Conservation (phyloP, 2,329 filamentous ascomycete genomes). For the Zasmidium citrigriseum region DNA sequence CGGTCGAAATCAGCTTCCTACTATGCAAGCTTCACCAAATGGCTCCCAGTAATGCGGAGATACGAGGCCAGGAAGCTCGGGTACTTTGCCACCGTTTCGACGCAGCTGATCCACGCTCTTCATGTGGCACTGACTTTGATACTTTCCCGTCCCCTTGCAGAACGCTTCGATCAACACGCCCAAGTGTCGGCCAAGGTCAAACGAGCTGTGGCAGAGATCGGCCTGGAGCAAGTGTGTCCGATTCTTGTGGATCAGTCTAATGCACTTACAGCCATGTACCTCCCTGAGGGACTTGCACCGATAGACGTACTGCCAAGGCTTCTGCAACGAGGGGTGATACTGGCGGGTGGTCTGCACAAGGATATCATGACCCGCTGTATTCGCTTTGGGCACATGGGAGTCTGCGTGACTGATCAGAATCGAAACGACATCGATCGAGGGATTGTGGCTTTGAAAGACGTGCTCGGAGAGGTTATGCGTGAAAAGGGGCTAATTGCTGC, state of each 20-base stretch:
- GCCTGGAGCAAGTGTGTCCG: slow-evolving; percentile 79
- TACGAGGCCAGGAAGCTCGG: slow-evolving; percentile 84
- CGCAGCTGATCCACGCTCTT: slow-evolving; percentile 88
- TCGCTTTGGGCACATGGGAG: slow-evolving; percentile 95
- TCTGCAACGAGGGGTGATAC: slow-evolving; percentile 82
- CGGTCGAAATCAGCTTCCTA: slow-evolving; percentile 82
- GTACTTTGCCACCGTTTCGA: slow-evolving; percentile 95
- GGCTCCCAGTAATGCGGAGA: slow-evolving; percentile 96
- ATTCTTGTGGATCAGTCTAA: slow-evolving; percentile 89
- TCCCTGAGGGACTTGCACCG: slow-evolving; percentile 78
- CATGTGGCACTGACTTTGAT: slow-evolving; percentile 88
- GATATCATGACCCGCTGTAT: slow-evolving; percentile 91
- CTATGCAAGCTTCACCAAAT: slow-evolving; percentile 95
- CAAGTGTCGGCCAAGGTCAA: slow-evolving; percentile 83
- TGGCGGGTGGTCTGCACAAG: slow-evolving; percentile 93
- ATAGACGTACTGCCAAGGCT: slow-evolving; percentile 82
- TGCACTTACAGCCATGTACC: slow-evolving; percentile 95
- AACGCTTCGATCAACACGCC: slow-evolving; percentile 80
- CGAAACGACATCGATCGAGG: slow-evolving; percentile 82
- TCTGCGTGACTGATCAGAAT: slow-evolving; percentile 79
- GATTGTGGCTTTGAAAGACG: slow-evolving; percentile 71
- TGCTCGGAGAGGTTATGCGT: slow-evolving; percentile 59
- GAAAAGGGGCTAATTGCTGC: no score
- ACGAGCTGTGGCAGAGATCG: slow-evolving; percentile 74
- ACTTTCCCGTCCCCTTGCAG: slow-evolving; percentile 72